Evolutionary conservation across 352 stramenopile species (phyloP).

Genomic region (Phytophthora sp.): DNA sequence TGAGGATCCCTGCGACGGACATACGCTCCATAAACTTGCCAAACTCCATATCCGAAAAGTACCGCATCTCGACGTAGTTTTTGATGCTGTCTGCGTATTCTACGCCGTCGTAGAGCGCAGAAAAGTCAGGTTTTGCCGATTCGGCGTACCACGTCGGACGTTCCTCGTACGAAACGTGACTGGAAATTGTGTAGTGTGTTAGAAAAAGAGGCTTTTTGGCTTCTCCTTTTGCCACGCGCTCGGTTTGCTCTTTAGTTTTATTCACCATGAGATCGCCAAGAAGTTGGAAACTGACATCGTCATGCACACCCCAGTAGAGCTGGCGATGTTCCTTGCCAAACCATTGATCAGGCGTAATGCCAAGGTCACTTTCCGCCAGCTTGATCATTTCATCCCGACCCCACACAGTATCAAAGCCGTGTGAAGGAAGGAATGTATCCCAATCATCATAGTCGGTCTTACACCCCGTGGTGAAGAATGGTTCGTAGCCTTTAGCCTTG

Average conservation of each 20-base stretch:
- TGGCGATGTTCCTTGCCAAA: constrained; percentile 17
- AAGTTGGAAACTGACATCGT: constrained; percentile 55
- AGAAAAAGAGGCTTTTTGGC: constrained; percentile 54
- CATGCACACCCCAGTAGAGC: constrained; percentile 52
- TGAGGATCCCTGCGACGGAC: constrained; percentile 43
- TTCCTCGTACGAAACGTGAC: constrained; percentile 47
- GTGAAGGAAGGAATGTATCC: constrained; percentile 49
- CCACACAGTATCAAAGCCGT: constrained; percentile 60
- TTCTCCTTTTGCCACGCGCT: constrained; percentile 26
- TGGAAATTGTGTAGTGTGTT: constrained; percentile 68
- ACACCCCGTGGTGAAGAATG: constrained; percentile 53
- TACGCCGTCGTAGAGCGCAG: constrained; percentile 34
- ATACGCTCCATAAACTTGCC: constrained; percentile 63
- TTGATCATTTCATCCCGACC: constrained; percentile 47
- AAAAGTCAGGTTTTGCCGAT: constrained; percentile 44
- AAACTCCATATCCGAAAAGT: constrained; percentile 55
- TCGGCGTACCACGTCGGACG: constrained; percentile 46
- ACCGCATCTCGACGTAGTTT: constrained; percentile 52
- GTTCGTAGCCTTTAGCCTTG: constrained; percentile 55
- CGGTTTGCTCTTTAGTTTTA: constrained; percentile 44
- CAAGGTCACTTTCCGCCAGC: constrained; percentile 40
- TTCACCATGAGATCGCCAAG: constrained; percentile 56
- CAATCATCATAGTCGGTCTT: constrained; percentile 57
- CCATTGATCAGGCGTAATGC: constrained; percentile 46
- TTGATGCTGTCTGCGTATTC: constrained; percentile 34